Conservation (phyloP, 2,329 filamentous ascomycete genomes). For the Pestalotiopsis sp. region DNA sequence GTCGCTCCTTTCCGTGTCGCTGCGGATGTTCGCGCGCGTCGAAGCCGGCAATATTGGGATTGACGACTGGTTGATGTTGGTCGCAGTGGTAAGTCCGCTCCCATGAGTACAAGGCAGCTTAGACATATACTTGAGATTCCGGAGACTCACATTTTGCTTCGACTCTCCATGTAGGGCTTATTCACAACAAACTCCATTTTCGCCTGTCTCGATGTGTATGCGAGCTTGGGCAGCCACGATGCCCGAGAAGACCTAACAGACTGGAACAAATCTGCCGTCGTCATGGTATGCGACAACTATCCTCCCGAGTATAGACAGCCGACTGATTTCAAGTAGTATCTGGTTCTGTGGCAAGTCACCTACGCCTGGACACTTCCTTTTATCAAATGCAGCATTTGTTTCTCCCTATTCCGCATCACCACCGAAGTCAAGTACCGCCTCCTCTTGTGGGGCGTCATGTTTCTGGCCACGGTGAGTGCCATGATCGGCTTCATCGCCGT, state of each 20-base stretch:
- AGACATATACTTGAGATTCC: too few relatives aligned
- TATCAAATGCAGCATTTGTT: slow-evolving; percentile 13
- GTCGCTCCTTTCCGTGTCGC: neutral
- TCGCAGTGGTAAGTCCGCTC: neutral
- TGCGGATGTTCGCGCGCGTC: neutral
- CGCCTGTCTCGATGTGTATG: neutral
- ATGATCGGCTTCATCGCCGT: slow-evolving; percentile 11
- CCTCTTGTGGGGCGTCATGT: neutral
- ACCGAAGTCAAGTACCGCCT: neutral
- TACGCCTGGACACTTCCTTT: slow-evolving; percentile 6
- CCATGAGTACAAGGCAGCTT: too few relatives aligned
- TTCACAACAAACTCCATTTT: neutral
- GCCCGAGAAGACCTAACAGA: neutral
- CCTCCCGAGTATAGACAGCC: too few relatives aligned
- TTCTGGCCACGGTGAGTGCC: neutral
- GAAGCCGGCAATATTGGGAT: neutral
- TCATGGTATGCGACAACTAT: neutral
- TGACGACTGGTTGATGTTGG: neutral
- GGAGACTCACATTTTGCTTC: neutral
- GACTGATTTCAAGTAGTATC: neutral
- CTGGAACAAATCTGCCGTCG: slow-evolving; percentile 1
- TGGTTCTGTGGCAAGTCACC: slow-evolving; percentile 2
- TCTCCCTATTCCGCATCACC: slow-evolving; percentile 8
- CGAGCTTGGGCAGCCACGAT: neutral
- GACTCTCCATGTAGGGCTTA: neutral